Evolutionary conservation across 208 protist species (phyloP).

Genomic region (Crithidia expoeki): DNA sequence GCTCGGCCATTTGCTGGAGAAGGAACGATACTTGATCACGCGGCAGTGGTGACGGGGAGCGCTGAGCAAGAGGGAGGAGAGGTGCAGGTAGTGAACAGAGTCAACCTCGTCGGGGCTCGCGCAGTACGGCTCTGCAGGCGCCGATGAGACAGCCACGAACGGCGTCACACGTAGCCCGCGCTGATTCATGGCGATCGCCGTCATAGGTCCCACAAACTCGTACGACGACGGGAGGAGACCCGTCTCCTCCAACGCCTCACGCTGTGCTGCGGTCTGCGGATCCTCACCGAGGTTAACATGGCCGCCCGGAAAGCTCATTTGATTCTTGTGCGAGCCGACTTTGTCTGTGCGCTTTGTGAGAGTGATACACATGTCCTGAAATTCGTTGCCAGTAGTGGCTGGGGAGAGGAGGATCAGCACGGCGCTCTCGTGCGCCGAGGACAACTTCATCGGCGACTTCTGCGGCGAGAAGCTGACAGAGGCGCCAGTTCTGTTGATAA

Average conservation of each 20-base stretch:
- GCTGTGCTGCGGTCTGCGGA: conserved; percentile 55
- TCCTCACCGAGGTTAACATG: conserved; percentile 63
- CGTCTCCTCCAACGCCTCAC: conserved; percentile 81
- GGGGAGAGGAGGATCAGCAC: conserved; percentile 78
- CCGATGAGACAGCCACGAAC: conserved; percentile 56
- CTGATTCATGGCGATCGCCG: conserved; percentile 43
- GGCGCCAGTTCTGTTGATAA: conserved; percentile 7
- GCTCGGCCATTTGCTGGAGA: conserved; percentile 32
- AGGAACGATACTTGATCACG: conserved; percentile 51
- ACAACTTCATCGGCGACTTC: conserved; percentile 17
- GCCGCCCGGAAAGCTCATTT: conserved; percentile 89
- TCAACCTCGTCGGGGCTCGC: conserved; percentile 76
- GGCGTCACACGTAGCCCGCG: conserved; percentile 44
- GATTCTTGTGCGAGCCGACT: conserved; percentile 61
- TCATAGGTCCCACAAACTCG: conserved; percentile 58
- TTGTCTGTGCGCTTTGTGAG: conserved; percentile 77
- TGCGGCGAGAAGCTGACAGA: conserved; percentile 44
- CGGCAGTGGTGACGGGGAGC: conserved; percentile 60
- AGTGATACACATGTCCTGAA: conserved; percentile 87
- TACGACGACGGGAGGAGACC: conserved; percentile 58
- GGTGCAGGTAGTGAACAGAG: conserved; percentile 85
- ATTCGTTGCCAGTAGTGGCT: conserved; percentile 30
- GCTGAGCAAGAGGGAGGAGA: conserved; percentile 63
- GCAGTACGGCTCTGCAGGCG: conserved; percentile 41
- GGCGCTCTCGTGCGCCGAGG: conserved; percentile 35